Evolutionary conservation across 805 yeast species (phyloP), one percentile per base, ranked within the genome.

Genomic region (Candida sithepensis): DNA sequence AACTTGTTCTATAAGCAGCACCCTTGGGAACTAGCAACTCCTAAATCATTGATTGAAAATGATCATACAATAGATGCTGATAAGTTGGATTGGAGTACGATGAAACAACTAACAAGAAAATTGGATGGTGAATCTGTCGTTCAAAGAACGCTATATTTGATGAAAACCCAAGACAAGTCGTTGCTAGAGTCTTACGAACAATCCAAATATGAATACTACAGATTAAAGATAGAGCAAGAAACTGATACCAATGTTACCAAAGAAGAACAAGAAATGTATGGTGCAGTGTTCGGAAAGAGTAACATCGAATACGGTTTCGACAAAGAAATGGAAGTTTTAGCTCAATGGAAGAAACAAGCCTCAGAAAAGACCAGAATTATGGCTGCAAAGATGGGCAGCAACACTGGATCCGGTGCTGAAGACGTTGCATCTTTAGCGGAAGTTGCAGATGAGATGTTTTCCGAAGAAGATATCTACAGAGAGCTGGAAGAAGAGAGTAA

Each of bases 21-120:
- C 68, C 99, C 99, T 6, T 94, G 99, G 99, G 99, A 94, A 68
- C 72, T 91, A 45, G 88, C 98, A 1, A 79, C 96, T 56, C 97
- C 98, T 13, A 88, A 87, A 63, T 75, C 81, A 24, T 69, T 94
- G 55, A 75, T 90, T 41, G 99, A 94, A 66, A 86, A 82, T 58
- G 74, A 75, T 33, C 88, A 86, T 7, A 71, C 75, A 39, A 49
- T 64, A 13, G 88, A 85, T 41, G 58, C 66, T 37, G 49, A 57
- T 2, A 60, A 64, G 7, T 73, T 74, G 48, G 89, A 94, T 65
- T 94, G 99, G 98, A 74, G 84, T 41, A 73, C 74, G 43, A 77
- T 94, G 65, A 77, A 77, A 55, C 98, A 94, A 66, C 64, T 82
- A 28, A 70, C 75, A 40, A 84, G 84, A 63, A 85, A 84, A 20